phyloP scores from a whole-genome alignment of 2,329 filamentous ascomycete species.

The Fusarium sp. region DNA sequence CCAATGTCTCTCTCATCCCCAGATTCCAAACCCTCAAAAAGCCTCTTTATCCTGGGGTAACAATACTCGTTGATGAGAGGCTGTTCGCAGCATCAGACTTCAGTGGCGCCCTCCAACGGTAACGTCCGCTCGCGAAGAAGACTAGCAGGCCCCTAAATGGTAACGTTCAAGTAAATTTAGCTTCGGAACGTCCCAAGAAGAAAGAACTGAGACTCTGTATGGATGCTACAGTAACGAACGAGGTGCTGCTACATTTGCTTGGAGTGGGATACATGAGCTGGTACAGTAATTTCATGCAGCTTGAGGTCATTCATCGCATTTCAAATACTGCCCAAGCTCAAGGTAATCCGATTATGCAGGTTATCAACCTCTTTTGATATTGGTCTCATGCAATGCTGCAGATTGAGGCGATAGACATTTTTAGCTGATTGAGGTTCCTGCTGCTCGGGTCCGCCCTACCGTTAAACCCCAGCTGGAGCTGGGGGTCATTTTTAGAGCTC shows the following conservation, averaged over 20 bases:
- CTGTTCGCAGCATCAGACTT: constrained; percentile 5
- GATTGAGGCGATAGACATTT: neutral
- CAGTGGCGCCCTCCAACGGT: constrained; percentile 25
- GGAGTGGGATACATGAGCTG: neutral
- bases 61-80: constrained; percentile 15
- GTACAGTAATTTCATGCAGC: neutral
- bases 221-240: constrained; percentile 1
- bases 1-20: neutral
- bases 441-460: neutral
- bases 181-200: neutral
- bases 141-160: constrained; percentile 2
- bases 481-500: constrained; percentile 37
- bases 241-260: neutral
- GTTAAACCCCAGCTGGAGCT: constrained; percentile 29
- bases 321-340: neutral
- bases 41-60: constrained; percentile 18
- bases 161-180: constrained; percentile 11
- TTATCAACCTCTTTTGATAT: constrained; percentile 2
- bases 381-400: constrained; percentile 1
- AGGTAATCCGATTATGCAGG: neutral
- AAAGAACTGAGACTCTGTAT: neutral
- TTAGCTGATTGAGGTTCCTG: neutral
- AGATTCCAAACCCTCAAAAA: constrained; percentile 4
- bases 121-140: constrained; percentile 28
- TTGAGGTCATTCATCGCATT: constrained; percentile 3